These are phyloP conservation scores for Pyrrhoderma lamaoense DNA, from an alignment of 1,284 basidiomycete species.

Conservation along the genomic window DNA sequence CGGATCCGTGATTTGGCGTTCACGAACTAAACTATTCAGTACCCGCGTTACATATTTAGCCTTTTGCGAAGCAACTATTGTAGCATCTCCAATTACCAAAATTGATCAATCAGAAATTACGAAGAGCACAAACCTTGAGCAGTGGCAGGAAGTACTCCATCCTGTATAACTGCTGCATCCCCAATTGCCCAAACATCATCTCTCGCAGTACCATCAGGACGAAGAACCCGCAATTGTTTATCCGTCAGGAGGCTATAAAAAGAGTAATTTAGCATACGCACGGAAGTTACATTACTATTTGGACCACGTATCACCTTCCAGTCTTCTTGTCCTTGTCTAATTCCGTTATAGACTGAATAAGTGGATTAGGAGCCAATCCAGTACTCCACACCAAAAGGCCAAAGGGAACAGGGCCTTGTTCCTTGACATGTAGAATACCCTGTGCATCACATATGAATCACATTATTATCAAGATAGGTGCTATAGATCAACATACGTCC, in stretches of 20 bases:
- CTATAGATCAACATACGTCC: conserved; percentile 37
- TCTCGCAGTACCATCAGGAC: conserved; percentile 45
- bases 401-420: conserved; percentile 67
- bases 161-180: conserved; percentile 61
- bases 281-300: background rate
- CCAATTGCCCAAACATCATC: conserved; percentile 80
- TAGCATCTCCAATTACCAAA: conserved; percentile 7
- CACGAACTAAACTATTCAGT: conserved; percentile 54
- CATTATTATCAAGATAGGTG: conserved; percentile 25
- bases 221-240: conserved; percentile 54
- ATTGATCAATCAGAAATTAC: background rate
- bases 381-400: conserved; percentile 86
- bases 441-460: conserved; percentile 29
- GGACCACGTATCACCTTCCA: conserved; percentile 51
- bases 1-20: conserved; percentile 32
- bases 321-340: conserved; percentile 59
- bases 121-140: conserved; percentile 42
- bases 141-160: conserved; percentile 70
- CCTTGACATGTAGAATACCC: conserved; percentile 53
- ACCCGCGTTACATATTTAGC: conserved; percentile 66
- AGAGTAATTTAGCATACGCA: no score
- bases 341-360: conserved; percentile 55
- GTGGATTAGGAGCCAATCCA: conserved; percentile 73
- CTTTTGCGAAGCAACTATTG: conserved; percentile 72
- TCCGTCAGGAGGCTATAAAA: conserved; percentile 49